These are phyloP conservation scores for Kondoa malvinella DNA, from an alignment of 768 basidiomycete species.

Conservation along the genomic window DNA sequence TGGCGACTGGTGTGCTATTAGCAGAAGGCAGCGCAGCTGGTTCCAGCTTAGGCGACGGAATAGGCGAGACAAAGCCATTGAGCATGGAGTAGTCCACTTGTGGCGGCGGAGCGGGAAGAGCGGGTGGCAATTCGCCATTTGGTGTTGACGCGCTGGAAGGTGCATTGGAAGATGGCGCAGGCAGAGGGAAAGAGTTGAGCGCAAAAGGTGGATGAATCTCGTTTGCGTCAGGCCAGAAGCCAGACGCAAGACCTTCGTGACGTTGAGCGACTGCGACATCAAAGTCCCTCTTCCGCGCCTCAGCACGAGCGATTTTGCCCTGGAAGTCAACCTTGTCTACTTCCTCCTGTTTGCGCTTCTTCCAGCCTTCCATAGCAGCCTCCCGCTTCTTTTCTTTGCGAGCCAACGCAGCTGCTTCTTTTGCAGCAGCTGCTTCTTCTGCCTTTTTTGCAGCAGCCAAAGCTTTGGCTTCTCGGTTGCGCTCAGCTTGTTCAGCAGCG, in stretches of 20 bases:
- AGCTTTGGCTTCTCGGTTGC: background rate
- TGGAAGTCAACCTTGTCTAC: background rate
- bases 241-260: conserved; percentile 6
- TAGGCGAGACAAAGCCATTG: background rate
- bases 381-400: conserved; percentile 12
- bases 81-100: background rate
- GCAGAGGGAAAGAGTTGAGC: background rate
- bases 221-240: background rate
- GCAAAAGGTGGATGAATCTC: background rate
- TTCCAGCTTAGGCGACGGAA: background rate
- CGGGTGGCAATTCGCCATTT: background rate
- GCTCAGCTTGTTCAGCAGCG: background rate
- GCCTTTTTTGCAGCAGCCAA: background rate
- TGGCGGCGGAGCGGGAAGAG: background rate
- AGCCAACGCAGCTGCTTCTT: conserved; percentile 5
- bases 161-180: background rate
- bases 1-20: background rate
- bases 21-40: background rate
- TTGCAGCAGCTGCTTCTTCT: background rate
- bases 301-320: conserved; percentile 3
- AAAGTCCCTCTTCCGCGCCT: background rate
- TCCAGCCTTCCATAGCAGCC: conserved; percentile 19
- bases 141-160: background rate
- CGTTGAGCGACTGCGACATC: background rate
- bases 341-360: conserved; percentile 14